phyloP scores from a whole-genome alignment of 108 stramenopile species.

The Mayamaea pseudoterrestris region DNA sequence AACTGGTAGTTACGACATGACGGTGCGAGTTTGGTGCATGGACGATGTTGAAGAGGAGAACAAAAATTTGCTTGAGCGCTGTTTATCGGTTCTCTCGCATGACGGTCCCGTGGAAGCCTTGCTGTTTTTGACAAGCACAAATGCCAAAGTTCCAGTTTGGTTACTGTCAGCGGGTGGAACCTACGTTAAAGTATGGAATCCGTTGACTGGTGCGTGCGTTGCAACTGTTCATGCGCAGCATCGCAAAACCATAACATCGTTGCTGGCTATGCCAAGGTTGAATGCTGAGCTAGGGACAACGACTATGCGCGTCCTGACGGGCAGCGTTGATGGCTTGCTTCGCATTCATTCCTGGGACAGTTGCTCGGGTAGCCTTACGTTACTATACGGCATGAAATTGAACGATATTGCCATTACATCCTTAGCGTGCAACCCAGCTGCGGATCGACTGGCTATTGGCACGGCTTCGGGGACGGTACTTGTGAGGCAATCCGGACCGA shows the following conservation, averaged over 20 bases:
- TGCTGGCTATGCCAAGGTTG: slow-evolving; percentile 7
- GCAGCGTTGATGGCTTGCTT: slow-evolving; percentile 58
- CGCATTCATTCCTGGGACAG: slow-evolving; percentile 56
- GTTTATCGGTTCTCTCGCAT: slow-evolving; percentile 56
- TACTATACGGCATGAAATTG: slow-evolving; percentile 52
- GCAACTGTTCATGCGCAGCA: slow-evolving; percentile 49
- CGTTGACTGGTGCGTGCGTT: slow-evolving; percentile 40
- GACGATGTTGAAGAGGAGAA: slow-evolving; percentile 13
- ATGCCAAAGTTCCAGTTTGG: slow-evolving; percentile 32
- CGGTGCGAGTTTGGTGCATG: slow-evolving; percentile 74
- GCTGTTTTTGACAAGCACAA: slow-evolving; percentile 31
- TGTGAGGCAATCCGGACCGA: slow-evolving; percentile 40
- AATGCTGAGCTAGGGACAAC: background rate
- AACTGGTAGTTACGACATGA: slow-evolving; percentile 79
- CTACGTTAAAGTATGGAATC: slow-evolving; percentile 74
- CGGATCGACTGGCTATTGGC: slow-evolving; percentile 58
- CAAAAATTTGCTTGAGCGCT: slow-evolving; percentile 20
- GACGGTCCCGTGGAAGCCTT: slow-evolving; percentile 73
- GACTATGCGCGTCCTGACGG: slow-evolving; percentile 41
- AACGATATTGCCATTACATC: slow-evolving; percentile 36
- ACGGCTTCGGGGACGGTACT: slow-evolving; percentile 46
- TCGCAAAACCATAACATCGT: slow-evolving; percentile 72
- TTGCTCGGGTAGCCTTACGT: slow-evolving; percentile 29
- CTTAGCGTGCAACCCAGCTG: slow-evolving; percentile 33
- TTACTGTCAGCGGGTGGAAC: slow-evolving; percentile 70